phyloP scores from a whole-genome alignment of 768 basidiomycete species.

The Pleurotus djamor region DNA sequence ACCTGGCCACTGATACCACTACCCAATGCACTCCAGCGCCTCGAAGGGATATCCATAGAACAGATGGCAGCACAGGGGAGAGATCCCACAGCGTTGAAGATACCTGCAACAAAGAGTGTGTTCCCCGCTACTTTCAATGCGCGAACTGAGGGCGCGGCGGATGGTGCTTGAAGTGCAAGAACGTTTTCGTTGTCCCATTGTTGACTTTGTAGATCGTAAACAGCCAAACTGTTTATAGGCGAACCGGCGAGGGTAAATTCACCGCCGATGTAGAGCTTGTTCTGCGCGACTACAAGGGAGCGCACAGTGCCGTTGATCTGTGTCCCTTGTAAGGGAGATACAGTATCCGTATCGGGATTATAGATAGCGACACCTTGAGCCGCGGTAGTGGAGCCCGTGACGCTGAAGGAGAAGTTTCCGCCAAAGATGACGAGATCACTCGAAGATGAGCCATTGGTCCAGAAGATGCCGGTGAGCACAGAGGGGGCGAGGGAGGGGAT shows the following conservation, averaged over 20 bases:
- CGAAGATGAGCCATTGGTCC: conserved; percentile 75
- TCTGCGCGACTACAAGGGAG: conserved; percentile 68
- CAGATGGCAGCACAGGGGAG: conserved; percentile 79
- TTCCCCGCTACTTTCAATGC: conserved; percentile 65
- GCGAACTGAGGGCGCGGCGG: conserved; percentile 64
- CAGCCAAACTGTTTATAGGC: conserved; percentile 65
- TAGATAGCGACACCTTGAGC: conserved; percentile 72
- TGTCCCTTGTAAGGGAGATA: conserved; percentile 56
- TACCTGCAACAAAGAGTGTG: conserved; percentile 81
- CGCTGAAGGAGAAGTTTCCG: conserved; percentile 79
- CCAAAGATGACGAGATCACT: conserved; percentile 75
- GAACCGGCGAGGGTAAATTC: conserved; percentile 67
- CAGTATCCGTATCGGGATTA: conserved; percentile 44
- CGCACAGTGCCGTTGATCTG: conserved; percentile 76
- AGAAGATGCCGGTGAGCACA: conserved; percentile 85
- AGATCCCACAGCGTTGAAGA: conserved; percentile 78
- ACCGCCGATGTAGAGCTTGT: conserved; percentile 80
- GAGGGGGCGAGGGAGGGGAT: conserved; percentile 70
- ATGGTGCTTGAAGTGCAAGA: conserved; percentile 56
- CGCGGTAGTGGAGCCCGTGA: conserved; percentile 30
- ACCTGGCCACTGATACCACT: conserved; percentile 82
- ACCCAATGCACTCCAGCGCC: conserved; percentile 81
- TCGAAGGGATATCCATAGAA: conserved; percentile 59
- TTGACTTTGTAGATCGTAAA: conserved; percentile 71
- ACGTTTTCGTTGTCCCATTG: conserved; percentile 60